Evolutionary conservation across 257 asterid genomes (phyloP).

Genomic region (Asclepias syriaca): DNA sequence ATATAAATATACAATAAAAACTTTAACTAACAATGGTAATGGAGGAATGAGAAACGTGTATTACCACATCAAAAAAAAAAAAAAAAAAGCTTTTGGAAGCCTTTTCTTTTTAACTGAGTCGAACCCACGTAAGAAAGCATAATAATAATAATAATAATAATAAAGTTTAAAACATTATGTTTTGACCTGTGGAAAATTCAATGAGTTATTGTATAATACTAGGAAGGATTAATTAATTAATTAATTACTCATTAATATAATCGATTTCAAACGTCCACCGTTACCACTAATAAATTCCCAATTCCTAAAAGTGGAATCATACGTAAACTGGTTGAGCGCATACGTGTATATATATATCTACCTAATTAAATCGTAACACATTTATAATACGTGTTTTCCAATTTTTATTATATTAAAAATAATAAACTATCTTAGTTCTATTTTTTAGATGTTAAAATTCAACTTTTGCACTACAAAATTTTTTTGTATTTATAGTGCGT

Average conservation of each 20-base stretch:
- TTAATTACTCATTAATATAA: not conserved
- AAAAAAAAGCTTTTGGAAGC: too few relatives aligned
- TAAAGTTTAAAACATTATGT: not conserved
- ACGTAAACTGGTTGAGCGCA: not conserved
- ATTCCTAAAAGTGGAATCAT: not conserved
- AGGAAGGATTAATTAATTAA: too few relatives aligned
- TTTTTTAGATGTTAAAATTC: too few relatives aligned
- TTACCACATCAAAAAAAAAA: too few relatives aligned
- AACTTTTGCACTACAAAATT: too few relatives aligned
- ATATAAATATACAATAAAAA: not conserved
- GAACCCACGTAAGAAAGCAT: slow-evolving; percentile 1
- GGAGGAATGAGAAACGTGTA: not conserved
- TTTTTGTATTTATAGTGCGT: too few relatives aligned
- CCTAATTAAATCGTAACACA: not conserved
- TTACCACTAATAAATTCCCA: not conserved
- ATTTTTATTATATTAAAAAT: too few relatives aligned
- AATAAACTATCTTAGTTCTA: too few relatives aligned
- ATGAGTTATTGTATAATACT: too few relatives aligned
- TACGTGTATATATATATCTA: too few relatives aligned
- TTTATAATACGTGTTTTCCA: too few relatives aligned
- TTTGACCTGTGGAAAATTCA: slow-evolving; percentile 5
- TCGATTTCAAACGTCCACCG: too few relatives aligned
- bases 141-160: not conserved
- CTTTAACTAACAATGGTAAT: not conserved
- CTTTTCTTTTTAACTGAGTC: not conserved